Base-by-base conservation (phyloP, 192 early-diverging fungal genomes). In the Entomortierella beljakovae region DNA sequence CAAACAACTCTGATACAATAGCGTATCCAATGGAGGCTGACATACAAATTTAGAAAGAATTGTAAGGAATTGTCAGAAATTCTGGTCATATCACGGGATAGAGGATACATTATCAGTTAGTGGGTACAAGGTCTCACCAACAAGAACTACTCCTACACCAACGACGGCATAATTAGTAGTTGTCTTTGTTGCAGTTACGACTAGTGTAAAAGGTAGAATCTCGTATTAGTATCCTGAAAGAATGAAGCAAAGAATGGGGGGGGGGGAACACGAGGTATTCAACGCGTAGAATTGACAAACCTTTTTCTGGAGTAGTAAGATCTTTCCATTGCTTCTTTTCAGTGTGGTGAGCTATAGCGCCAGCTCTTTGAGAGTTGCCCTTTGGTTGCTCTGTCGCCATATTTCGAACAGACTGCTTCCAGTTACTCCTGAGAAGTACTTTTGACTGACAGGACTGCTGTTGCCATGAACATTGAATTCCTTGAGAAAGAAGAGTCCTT, bases 91-190 rank as follows among this genome's bases (percentile, higher is more conserved):
- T 20, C 5, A 20, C 43, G 20, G 5, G 11, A 46, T 46, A 46
- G 5, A 20, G 13, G 37, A 38, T 8, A 13, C 6, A 38, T 31
- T 10, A 9, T 57, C 55, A 23, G 55, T 38, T 4, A 34, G 16
- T 7, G 23, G 42, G 9, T 29, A 1, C 26, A 59, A 23, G 40
- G 9, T 0, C 43, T 58, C 70, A 68, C 81, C 69, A 43, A 81
- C 73, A 32, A 87, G 64, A 3, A 80, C 81, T 29, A 83, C 62
- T 56, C 87, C 86, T 20, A 68, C 70, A 23, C 46, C 76, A 37
- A 89, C 70, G 42, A 89, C 63, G n/a, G 81, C 61, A 29, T 87
- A 60, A 60, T 86, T 89, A 31, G 83, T 67, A 2, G 84, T 84
- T 0, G 80, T 67, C 51, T 83, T 89, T 48, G 87, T 84, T 35